phyloP scores from a whole-genome alignment of 257 asterid species.

The Fraxinus cuspidata region DNA sequence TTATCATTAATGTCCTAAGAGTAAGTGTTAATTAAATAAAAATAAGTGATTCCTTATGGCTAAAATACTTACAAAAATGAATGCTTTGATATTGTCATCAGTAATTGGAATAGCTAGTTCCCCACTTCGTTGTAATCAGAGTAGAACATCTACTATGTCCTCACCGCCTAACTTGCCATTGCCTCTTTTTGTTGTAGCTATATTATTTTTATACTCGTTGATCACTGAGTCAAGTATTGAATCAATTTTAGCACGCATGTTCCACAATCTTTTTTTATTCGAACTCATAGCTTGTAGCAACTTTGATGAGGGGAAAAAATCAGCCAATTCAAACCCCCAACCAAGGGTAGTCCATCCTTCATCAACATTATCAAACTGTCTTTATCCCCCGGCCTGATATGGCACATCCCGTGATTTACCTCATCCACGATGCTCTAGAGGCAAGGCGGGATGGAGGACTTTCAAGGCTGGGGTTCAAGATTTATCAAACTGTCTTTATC shows the following conservation, averaged over 20 bases:
- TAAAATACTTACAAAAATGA: constrained; percentile 19
- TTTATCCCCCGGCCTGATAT: too few species aligned
- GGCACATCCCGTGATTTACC: too few species aligned
- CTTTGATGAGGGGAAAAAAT: constrained; percentile 21
- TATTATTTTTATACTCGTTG: not conserved
- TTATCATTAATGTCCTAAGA: not conserved
- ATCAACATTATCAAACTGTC: not conserved
- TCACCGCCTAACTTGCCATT: constrained; percentile 7
- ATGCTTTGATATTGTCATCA: constrained; percentile 26
- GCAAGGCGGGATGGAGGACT: too few species aligned
- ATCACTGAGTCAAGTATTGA: constrained; percentile 18
- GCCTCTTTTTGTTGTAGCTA: not conserved
- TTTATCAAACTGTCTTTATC: not conserved
- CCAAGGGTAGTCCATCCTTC: not conserved
- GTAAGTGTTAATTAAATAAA: not conserved
- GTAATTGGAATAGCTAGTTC: constrained; percentile 14
- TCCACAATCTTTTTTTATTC: constrained; percentile 6
- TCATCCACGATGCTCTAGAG: too few species aligned
- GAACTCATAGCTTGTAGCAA: not conserved
- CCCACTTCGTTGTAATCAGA: constrained; percentile 14
- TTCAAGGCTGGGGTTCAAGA: too few species aligned
- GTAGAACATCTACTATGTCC: constrained; percentile 22
- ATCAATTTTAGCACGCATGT: constrained; percentile 13
- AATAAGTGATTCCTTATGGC: not conserved
- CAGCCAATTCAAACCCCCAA: constrained; percentile 17